Percentiles rank a stretch among this genome's conserved stretches.
These are phyloP conservation scores for Russula sp. DNA, from an alignment of 768 basidiomycete genomes.

Conservation along the genomic window DNA sequence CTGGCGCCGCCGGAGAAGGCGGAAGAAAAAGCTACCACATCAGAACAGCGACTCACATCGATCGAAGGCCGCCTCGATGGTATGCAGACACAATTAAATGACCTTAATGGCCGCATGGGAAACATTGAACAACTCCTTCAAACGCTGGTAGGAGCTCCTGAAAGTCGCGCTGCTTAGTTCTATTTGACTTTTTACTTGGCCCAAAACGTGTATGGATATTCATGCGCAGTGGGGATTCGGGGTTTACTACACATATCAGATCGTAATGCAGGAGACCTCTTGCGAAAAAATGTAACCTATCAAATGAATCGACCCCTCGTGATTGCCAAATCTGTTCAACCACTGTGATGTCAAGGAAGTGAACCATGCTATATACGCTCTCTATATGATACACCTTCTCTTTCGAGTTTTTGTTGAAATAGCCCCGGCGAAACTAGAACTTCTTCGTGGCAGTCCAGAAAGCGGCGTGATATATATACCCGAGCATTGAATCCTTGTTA, in stretches of 20 bases:
- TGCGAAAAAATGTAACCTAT: neutral
- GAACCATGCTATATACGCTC: neutral
- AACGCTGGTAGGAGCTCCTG: neutral
- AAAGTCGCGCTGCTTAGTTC: neutral
- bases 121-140: slow-evolving; percentile 9
- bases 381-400: slow-evolving; percentile 1
- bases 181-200: neutral
- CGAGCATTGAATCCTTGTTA: slow-evolving; percentile 75
- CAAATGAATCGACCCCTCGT: neutral
- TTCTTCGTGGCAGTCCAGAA: slow-evolving; percentile 76
- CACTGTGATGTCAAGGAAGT: neutral
- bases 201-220: neutral
- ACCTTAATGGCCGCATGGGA: neutral
- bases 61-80: slow-evolving; percentile 7
- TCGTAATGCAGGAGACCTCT: neutral
- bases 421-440: slow-evolving; percentile 3
- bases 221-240: neutral
- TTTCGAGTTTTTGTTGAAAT: neutral
- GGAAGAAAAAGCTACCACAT: neutral
- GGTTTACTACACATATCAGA: neutral
- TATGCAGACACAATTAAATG: neutral
- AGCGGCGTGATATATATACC: slow-evolving; percentile 77
- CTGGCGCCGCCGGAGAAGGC: neutral
- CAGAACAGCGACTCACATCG: slow-evolving; percentile 6
- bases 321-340: neutral